Evolutionary conservation across 2,329 filamentous ascomycete species (phyloP), one percentile per base, ranked within the genome.

Genomic region (Penicillium janthinellum): DNA sequence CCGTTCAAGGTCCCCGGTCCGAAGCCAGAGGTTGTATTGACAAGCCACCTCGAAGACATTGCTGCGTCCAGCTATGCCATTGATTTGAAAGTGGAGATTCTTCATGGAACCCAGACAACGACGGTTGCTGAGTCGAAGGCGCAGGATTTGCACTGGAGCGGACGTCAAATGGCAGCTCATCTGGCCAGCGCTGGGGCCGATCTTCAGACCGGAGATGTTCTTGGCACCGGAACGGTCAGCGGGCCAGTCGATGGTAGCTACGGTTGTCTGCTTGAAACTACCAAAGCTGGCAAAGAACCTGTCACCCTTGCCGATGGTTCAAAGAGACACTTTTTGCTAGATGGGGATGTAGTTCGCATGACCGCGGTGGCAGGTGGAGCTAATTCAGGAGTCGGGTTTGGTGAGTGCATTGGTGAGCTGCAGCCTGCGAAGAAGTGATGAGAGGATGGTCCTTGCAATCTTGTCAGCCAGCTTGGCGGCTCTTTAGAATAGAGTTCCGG

Each of bases 161-260:
- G 67, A 14, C 61, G 66, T 6, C 70, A 74, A 49, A 71, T 73
- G 69, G 54, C 65, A 15, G 67, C 71, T 10, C 71, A 75, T 66
- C 64, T 73, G 22, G 64, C 71, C 15, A 68, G 67, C 41, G 67
- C 60, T 2, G 72, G 70, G 0, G 70, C 70, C 52, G 65, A 67
- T 37, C 58, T 75, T 20, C 64, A 64, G 8, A 70, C 72, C 6
- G 72, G 73, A 7, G 73, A 75, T 47, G 56, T 75, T 2, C 37
- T 75, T 47, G 71, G 68, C 0, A 75, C 73, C 0, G 72, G 72
- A 1, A 75, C 73, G 8, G 66, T 74, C 8, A 73, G 68, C 47
- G 67, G 69, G 3, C 54, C 64, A 5, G 20, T 42, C 5, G 56
- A 68, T 15, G 65, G 67, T 10, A 64, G 60, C 34, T 64, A 69